These are phyloP conservation scores for Pleurotus djamor DNA, from an alignment of 768 basidiomycete genomes.

Conservation along the genomic window DNA sequence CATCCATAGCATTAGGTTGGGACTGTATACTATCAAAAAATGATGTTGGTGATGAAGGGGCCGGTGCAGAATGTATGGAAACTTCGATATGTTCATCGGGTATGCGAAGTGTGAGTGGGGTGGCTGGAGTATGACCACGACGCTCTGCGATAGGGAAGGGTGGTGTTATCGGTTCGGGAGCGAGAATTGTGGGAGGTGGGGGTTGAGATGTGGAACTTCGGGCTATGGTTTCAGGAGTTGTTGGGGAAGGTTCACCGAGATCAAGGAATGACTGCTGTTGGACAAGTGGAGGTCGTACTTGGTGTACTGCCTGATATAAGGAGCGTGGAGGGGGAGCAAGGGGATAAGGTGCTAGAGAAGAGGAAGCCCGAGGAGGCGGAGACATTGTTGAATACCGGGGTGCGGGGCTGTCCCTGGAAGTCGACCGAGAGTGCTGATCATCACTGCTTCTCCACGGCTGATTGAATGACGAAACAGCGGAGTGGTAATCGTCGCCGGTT, in stretches of 20 bases:
- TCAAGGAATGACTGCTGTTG: conserved; percentile 6
- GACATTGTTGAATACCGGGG: conserved; percentile 40
- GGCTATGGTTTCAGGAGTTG: not conserved
- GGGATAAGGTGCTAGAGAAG: conserved; percentile 53
- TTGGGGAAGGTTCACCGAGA: conserved; percentile 5
- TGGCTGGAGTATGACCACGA: conserved; percentile 19
- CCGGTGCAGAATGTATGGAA: conserved; percentile 58
- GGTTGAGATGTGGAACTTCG: conserved; percentile 9
- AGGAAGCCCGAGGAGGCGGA: conserved; percentile 65
- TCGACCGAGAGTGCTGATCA: conserved; percentile 17
- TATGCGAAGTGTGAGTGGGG: conserved; percentile 39
- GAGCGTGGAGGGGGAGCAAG: conserved; percentile 56
- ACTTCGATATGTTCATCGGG: conserved; percentile 40
- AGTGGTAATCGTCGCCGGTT: conserved; percentile 22
- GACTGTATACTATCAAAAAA: conserved; percentile 77
- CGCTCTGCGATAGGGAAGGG: conserved; percentile 34
- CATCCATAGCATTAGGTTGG: conserved; percentile 72
- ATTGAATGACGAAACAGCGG: conserved; percentile 21
- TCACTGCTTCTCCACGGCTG: conserved; percentile 21
- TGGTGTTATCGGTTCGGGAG: conserved; percentile 42
- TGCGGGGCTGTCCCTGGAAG: conserved; percentile 20
- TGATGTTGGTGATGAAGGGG: conserved; percentile 61
- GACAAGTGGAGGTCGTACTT: conserved; percentile 7
- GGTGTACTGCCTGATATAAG: not conserved
- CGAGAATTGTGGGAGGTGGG: conserved; percentile 28